Percentiles rank a stretch among this genome's conserved stretches.
Evolutionary conservation across 805 yeast species (phyloP).

Genomic region (Cyberlindnera xishuangbannaensis): DNA sequence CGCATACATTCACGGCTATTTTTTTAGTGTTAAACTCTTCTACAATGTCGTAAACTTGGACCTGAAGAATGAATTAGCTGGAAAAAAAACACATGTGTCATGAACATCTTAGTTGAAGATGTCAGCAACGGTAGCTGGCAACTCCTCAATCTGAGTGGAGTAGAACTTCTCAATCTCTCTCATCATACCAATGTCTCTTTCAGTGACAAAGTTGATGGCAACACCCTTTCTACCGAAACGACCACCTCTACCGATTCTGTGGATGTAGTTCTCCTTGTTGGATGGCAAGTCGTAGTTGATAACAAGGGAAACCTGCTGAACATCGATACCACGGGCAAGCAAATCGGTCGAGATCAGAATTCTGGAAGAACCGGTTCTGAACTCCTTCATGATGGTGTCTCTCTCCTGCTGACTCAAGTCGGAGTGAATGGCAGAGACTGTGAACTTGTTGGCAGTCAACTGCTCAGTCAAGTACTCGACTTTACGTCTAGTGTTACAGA

Average conservation of each 20-base stretch:
- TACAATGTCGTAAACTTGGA: no score
- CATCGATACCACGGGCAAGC: conserved; percentile 97
- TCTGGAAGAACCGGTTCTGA: conserved; percentile 90
- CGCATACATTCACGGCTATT: no score
- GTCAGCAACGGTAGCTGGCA: conserved; percentile 72
- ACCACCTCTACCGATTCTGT: conserved; percentile 97
- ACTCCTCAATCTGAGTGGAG: conserved; percentile 84
- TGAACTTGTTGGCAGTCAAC: conserved; percentile 73
- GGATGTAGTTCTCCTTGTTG: conserved; percentile 90
- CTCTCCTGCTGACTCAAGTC: conserved; percentile 93
- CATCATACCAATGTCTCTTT: conserved; percentile 65
- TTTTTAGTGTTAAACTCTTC: no score
- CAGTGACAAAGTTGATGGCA: conserved; percentile 90
- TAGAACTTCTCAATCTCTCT: conserved; percentile 87
- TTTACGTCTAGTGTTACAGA: conserved; percentile 93
- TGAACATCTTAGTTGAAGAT: conserved; percentile 15
- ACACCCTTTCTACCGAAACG: conserved; percentile 99
- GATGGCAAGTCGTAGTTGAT: conserved; percentile 91
- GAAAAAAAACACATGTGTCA: not conserved
- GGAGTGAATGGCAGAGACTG: conserved; percentile 93
- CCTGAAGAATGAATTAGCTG: conserved; percentile 1
- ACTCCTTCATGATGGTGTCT: conserved; percentile 92
- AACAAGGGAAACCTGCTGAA: conserved; percentile 93
- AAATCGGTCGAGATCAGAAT: conserved; percentile 91
- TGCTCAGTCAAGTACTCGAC: conserved; percentile 83